phyloP scores from a whole-genome alignment of 2,329 filamentous ascomycete species.

The Colletotrichum sp. region DNA sequence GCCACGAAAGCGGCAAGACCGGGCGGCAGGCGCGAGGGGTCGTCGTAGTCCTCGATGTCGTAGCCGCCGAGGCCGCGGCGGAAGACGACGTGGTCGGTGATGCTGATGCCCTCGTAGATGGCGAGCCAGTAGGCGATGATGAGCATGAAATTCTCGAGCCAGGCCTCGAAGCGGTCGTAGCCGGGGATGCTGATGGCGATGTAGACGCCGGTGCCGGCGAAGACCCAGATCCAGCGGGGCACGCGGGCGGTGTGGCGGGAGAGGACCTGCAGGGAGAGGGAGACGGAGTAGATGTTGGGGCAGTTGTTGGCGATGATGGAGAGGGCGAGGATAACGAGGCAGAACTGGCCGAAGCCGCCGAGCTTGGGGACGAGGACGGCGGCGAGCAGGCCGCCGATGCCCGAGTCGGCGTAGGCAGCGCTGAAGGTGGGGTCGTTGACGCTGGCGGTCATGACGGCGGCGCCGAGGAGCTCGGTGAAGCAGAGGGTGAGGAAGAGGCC shows the following conservation, averaged over 20 bases:
- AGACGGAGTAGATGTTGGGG: slow-evolving; percentile 75
- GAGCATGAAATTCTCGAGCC: slow-evolving; percentile 75
- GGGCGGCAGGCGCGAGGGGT: slow-evolving; percentile 61
- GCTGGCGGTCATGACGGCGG: slow-evolving; percentile 70
- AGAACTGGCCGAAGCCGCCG: slow-evolving; percentile 75
- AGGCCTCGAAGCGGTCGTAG: slow-evolving; percentile 66
- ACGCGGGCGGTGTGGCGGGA: slow-evolving; percentile 62
- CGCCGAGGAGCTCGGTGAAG: slow-evolving; percentile 76
- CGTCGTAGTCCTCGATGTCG: slow-evolving; percentile 61
- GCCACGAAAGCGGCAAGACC: slow-evolving; percentile 68
- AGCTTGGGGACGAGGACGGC: slow-evolving; percentile 68
- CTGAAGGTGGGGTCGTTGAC: slow-evolving; percentile 55
- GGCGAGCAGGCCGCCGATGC: slow-evolving; percentile 71
- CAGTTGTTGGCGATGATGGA: slow-evolving; percentile 75
- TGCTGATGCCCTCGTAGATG: slow-evolving; percentile 71
- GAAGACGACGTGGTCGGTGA: slow-evolving; percentile 74
- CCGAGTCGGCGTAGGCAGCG: slow-evolving; percentile 40
- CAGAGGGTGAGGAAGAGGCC: slow-evolving; percentile 75
- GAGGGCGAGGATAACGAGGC: slow-evolving; percentile 68
- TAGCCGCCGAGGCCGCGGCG: slow-evolving; percentile 67
- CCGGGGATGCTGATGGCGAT: slow-evolving; percentile 74
- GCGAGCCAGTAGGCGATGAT: slow-evolving; percentile 76
- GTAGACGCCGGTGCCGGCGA: slow-evolving; percentile 66
- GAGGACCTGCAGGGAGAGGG: slow-evolving; percentile 71
- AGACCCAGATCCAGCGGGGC: slow-evolving; percentile 72